A percentile compares a stretch with the other conserved stretches of the same genome.
Evolutionary conservation across 805 yeast genomes (phyloP).

Genomic region (Candida tallmaniae): DNA sequence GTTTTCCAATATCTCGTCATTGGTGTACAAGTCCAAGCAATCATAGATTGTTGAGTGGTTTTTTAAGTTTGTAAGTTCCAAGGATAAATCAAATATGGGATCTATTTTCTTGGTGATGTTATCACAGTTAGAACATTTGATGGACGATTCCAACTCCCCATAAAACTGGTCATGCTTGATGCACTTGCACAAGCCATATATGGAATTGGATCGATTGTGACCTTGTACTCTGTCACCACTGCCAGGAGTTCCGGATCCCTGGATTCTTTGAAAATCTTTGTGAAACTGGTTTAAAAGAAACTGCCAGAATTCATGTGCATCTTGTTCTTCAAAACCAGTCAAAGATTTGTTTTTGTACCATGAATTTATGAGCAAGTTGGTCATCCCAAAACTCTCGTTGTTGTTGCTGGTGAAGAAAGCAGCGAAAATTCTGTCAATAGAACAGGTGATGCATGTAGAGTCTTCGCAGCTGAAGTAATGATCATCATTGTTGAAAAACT

Average conservation of each 20-base stretch:
- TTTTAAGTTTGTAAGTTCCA: conserved; percentile 51
- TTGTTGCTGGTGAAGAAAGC: conserved; percentile 65
- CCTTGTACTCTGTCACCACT: neutral
- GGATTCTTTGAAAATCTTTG: conserved; percentile 21
- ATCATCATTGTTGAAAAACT: conserved; percentile 64
- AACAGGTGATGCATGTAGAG: conserved; percentile 72
- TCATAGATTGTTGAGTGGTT: conserved; percentile 44
- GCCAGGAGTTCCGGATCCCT: neutral
- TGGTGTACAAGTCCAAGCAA: conserved; percentile 75
- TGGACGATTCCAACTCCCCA: conserved; percentile 77
- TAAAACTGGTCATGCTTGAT: conserved; percentile 78
- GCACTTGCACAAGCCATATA: conserved; percentile 53
- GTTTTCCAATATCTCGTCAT: conserved; percentile 68
- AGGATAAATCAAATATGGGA: conserved; percentile 84
- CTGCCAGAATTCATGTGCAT: conserved; percentile 98
- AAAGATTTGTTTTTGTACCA: conserved; percentile 81
- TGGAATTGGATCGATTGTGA: conserved; percentile 1
- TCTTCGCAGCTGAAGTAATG: conserved; percentile 53
- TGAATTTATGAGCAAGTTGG: conserved; percentile 74
- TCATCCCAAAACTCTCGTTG: conserved; percentile 73
- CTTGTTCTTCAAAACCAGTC: conserved; percentile 97
- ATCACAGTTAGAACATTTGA: conserved; percentile 67
- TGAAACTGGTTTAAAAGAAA: conserved; percentile 85
- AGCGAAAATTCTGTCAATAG: conserved; percentile 72
- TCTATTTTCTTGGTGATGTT: conserved; percentile 68